Evolutionary conservation across 768 basidiomycete genomes (phyloP).

Genomic region (Boletus eberwhitei): DNA sequence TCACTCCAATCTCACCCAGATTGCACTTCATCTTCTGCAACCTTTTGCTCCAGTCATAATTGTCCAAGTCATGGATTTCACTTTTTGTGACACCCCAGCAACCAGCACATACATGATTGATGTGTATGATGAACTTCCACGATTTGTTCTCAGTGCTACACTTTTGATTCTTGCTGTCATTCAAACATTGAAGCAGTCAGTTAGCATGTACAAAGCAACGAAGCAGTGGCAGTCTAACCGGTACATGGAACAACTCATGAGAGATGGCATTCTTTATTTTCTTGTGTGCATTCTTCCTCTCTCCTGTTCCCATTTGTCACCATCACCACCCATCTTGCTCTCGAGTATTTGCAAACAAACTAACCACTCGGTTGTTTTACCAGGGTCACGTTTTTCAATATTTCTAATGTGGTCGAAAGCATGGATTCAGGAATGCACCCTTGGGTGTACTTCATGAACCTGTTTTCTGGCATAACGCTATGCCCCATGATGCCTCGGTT

Average conservation of each 20-base stretch:
- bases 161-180: background rate
- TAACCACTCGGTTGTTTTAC: background rate
- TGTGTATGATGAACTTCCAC: background rate
- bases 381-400: no score
- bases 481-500: constrained; percentile 3
- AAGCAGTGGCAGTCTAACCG: constrained; percentile 9
- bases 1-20: background rate
- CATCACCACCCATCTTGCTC: background rate
- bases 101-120: background rate
- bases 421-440: no score
- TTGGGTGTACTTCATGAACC: background rate
- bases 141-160: background rate
- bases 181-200: background rate
- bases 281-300: background rate
- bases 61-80: background rate
- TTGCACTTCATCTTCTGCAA: background rate
- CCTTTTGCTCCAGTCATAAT: background rate
- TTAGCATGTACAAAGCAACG: constrained; percentile 6
- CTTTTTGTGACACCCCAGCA: background rate
- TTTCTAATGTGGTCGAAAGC: no score
- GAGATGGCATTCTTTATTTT: constrained; percentile 11
- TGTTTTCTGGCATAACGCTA: background rate
- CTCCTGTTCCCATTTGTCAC: background rate
- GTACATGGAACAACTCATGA: constrained; percentile 2
- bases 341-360: background rate